Conservation (phyloP, 148 eudicot species). For the Gaultheria prostrata region DNA sequence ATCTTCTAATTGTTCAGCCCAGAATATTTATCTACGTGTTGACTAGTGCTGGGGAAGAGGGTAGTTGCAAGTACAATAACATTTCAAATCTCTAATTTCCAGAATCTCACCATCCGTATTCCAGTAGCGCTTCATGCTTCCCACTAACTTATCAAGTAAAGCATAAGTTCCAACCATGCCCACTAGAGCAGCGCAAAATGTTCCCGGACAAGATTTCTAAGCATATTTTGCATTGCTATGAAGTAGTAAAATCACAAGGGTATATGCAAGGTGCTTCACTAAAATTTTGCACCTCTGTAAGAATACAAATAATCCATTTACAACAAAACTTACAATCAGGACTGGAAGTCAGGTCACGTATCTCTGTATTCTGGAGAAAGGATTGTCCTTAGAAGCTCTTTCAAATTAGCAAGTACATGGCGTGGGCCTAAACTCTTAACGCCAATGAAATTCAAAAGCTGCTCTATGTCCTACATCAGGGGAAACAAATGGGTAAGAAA, state of each 20-base stretch:
- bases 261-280: conserved; percentile 29
- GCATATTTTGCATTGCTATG: not conserved
- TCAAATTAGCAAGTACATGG: conserved; percentile 79
- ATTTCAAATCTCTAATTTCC: not conserved
- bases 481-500: not conserved
- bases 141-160: not conserved
- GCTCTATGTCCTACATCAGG: conserved; percentile 85
- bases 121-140: not conserved
- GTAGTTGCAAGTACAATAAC: not conserved
- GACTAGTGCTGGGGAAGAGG: not conserved
- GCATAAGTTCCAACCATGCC: not conserved
- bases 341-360: conserved; percentile 28
- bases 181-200: not conserved
- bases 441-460: conserved; percentile 83
- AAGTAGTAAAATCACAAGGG: conserved; percentile 5
- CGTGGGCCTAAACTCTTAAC: conserved; percentile 89
- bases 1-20: not conserved
- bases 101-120: not conserved
- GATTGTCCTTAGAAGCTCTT: conserved; percentile 68
- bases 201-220: not conserved
- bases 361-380: conserved; percentile 72
- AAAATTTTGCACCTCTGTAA: conserved; percentile 35
- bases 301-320: conserved; percentile 27
- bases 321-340: conserved; percentile 33
- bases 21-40: not conserved